These are phyloP conservation scores for Achaetomium macrosporum DNA, from an alignment of 2,329 filamentous ascomycete genomes.

Conservation along the genomic window DNA sequence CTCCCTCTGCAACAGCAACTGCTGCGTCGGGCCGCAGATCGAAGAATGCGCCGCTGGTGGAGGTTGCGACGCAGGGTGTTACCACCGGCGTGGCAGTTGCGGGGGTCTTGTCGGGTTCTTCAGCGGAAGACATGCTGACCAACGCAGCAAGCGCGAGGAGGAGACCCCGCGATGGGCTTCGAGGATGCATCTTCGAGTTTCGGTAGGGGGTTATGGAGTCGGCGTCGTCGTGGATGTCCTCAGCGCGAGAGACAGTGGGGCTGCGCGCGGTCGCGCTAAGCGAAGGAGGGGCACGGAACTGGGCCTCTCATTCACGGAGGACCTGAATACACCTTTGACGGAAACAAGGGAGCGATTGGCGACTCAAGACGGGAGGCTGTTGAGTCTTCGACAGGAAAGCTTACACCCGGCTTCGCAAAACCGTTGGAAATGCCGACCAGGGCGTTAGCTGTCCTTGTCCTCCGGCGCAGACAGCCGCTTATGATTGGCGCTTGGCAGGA, in stretches of 20 bases:
- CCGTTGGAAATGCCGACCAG: neutral
- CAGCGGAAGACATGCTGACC: constrained; percentile 24
- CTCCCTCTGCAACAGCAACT: constrained; percentile 36
- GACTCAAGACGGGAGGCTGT: neutral
- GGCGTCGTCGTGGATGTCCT: neutral
- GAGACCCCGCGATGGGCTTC: constrained; percentile 19
- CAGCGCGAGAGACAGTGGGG: neutral
- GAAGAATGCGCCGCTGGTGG: constrained; percentile 52
- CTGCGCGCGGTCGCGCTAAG: constrained; percentile 14
- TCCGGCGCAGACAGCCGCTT: neutral
- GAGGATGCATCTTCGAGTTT: constrained; percentile 23
- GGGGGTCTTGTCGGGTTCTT: constrained; percentile 13
- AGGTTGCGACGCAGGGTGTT: constrained; percentile 51
- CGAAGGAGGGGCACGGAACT: neutral
- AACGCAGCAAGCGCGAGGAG: constrained; percentile 33
- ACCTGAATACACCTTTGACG: neutral
- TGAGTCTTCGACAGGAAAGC: no score
- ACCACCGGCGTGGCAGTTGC: constrained; percentile 37
- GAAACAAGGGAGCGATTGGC: neutral
- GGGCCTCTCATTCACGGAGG: constrained; percentile 11
- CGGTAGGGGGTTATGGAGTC: neutral
- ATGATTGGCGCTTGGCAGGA: constrained; percentile 10
- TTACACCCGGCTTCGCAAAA: neutral
- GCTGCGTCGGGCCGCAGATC: constrained; percentile 53
- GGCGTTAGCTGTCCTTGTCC: constrained; percentile 8